Conservation (phyloP, 768 basidiomycete genomes). For the Tephrocybe sp. region DNA sequence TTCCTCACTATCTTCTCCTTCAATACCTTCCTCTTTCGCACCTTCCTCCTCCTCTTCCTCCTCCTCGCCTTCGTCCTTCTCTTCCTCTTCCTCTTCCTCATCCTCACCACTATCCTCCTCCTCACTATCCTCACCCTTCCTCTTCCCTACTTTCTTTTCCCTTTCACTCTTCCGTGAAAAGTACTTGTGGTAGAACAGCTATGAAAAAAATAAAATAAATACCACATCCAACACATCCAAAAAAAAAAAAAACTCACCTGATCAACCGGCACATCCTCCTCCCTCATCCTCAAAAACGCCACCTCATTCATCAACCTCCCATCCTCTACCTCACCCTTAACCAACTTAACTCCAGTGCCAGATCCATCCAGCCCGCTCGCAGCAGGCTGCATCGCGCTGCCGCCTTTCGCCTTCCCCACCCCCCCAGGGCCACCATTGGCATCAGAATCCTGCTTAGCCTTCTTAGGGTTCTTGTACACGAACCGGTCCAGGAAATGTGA, state of each 20-base stretch:
- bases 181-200: conserved; percentile 92
- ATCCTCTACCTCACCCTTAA: conserved; percentile 51
- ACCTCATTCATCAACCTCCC: conserved; percentile 66
- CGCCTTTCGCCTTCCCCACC: conserved; percentile 55
- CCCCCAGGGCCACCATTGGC: too few species aligned
- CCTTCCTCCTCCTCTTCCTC: conserved; percentile 42
- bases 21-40: conserved; percentile 34
- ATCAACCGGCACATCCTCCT: conserved; percentile 79
- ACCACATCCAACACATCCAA: too few species aligned
- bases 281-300: conserved; percentile 66
- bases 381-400: conserved; percentile 94
- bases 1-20: conserved; percentile 39
- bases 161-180: conserved; percentile 70
- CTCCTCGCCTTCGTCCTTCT: conserved; percentile 35
- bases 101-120: conserved; percentile 33
- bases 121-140: conserved; percentile 28
- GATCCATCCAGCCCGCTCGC: conserved; percentile 56
- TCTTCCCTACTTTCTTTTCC: conserved; percentile 40
- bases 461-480: conserved; percentile 95
- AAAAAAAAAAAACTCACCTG: conserved; percentile 48
- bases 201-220: too few species aligned
- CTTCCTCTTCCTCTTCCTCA: conserved; percentile 37
- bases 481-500: conserved; percentile 96
- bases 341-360: conserved; percentile 60
- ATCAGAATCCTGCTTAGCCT: conserved; percentile 34